Base-by-base conservation (phyloP, 116 monocot genomes). In the Iris pallida region DNA sequence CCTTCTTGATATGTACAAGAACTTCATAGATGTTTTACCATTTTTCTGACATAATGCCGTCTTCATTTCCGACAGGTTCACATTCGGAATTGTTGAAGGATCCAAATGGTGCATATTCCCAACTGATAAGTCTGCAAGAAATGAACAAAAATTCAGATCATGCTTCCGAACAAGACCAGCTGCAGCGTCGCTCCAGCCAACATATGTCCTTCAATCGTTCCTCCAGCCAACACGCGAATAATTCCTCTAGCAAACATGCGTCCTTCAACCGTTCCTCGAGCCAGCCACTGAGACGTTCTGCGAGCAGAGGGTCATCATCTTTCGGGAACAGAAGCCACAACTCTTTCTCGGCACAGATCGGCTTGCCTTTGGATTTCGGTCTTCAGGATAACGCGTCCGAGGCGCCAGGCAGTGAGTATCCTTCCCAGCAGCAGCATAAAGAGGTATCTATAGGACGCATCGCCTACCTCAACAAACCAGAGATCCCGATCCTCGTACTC, bases 41-140 rank as follows among this genome's bases (percentile, higher is more conserved):
- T 30, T 30, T 30, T 30, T 3, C 30, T 30, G 30, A 30, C 16
- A 8, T 6, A n/a, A 51, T 4, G 12, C 30, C 20, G 20, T 58
- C 58, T 52, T 68, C 5, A 30, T 4, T 59, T 68, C 48, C 45
- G 45, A 65, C 71, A 93, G 94, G 94, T 45, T 81, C 90, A 7
- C 94, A 94, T 72, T 11, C 15, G 16, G 87, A 90, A 61, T 68
- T 94, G 9, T 48, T 79, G 0, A 57, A 82, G 51, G 68, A 94
- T 74, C 80, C 85, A 19, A 68, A 85, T 49, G 93, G 93, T 18
- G 90, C 90, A 15, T 94, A 94, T 63, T 68, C 55, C 51, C 93
- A 94, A 75, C 90, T 94, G n/a, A 85, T 94, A 56, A 84, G 80
- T 4, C 53, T 87, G 60, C 94, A 94, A 70, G 82, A 90, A 61